phyloP scores from a whole-genome alignment of 2,329 filamentous ascomycete species.

The Trichoderma brevicompactum region DNA sequence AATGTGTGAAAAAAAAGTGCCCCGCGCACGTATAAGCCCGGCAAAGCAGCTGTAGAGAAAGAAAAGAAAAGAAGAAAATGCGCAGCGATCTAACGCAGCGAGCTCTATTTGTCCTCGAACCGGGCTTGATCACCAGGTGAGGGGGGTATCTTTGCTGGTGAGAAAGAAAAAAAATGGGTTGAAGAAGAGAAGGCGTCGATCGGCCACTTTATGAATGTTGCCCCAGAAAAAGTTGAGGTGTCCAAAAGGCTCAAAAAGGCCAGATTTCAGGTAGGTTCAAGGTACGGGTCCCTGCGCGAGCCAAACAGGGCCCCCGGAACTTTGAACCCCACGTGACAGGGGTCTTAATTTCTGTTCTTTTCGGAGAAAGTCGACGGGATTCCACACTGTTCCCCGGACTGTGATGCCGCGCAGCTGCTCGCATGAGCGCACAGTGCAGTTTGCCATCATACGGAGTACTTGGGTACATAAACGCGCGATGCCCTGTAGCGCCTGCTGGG shows the following conservation, averaged over 20 bases:
- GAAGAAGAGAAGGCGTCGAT: constrained; percentile 36
- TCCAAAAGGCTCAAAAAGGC: constrained; percentile 53
- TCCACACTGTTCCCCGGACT: constrained; percentile 33
- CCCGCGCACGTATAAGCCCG: constrained; percentile 21
- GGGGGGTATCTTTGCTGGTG: constrained; percentile 36
- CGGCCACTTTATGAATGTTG: constrained; percentile 45
- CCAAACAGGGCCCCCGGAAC: constrained; percentile 28
- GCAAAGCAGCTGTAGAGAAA: constrained; percentile 31
- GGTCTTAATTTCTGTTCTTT: constrained; percentile 26
- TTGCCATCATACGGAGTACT: neutral
- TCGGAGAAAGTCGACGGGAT: neutral
- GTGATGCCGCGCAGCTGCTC: neutral
- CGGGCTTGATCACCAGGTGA: constrained; percentile 39
- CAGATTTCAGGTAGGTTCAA: constrained; percentile 50
- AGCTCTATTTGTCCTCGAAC: constrained; percentile 39
- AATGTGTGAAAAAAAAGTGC: constrained; percentile 29
- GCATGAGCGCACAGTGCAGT: neutral
- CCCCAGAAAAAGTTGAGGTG: constrained; percentile 44
- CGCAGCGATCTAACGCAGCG: constrained; percentile 38
- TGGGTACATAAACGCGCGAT: neutral
- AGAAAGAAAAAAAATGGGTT: constrained; percentile 38
- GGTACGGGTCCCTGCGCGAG: constrained; percentile 25
- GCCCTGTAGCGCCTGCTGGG: constrained; percentile 1
- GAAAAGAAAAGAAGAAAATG: constrained; percentile 33
- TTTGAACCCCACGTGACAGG: constrained; percentile 40